These are phyloP conservation scores for Ustulina deusta DNA, from an alignment of 2,329 filamentous ascomycete species.

Conservation along the genomic window DNA sequence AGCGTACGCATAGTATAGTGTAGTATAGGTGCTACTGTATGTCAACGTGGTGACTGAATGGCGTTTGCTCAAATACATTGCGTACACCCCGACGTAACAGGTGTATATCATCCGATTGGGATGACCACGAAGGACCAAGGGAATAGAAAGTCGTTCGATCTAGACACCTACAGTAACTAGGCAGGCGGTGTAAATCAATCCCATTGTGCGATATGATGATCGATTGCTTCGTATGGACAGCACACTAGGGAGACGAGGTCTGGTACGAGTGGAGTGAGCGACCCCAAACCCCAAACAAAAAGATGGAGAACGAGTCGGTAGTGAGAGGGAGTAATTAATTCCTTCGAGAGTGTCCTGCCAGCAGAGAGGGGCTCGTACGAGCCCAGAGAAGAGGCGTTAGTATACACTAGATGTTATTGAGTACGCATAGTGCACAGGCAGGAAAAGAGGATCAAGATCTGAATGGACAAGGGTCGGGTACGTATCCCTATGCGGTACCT, in stretches of 20 bases:
- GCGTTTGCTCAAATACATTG: neutral
- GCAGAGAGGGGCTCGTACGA: slow-evolving; percentile 25
- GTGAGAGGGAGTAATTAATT: neutral
- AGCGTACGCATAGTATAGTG: neutral
- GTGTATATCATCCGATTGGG: neutral
- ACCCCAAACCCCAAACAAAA: neutral
- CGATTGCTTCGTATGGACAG: slow-evolving; percentile 12
- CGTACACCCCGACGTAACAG: neutral
- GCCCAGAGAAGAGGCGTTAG: slow-evolving; percentile 9
- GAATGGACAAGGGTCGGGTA: slow-evolving; percentile 16
- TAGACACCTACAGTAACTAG: neutral
- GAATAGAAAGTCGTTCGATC: neutral
- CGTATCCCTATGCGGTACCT: slow-evolving; percentile 17
- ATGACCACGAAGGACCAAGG: neutral
- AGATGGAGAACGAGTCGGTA: slow-evolving; percentile 1
- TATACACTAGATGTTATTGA: neutral
- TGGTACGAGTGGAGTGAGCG: neutral
- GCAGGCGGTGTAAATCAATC: neutral
- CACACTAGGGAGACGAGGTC: slow-evolving; percentile 11
- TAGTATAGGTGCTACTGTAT: neutral
- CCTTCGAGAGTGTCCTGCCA: too few relatives aligned
- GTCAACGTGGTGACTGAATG: neutral
- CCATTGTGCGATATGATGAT: neutral
- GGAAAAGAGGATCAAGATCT: slow-evolving; percentile 20
- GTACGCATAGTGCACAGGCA: neutral